Evolutionary conservation across 2,329 filamentous ascomycete species (phyloP), one percentile per base, ranked within the genome.

Genomic region (Penicillium oxalicum): DNA sequence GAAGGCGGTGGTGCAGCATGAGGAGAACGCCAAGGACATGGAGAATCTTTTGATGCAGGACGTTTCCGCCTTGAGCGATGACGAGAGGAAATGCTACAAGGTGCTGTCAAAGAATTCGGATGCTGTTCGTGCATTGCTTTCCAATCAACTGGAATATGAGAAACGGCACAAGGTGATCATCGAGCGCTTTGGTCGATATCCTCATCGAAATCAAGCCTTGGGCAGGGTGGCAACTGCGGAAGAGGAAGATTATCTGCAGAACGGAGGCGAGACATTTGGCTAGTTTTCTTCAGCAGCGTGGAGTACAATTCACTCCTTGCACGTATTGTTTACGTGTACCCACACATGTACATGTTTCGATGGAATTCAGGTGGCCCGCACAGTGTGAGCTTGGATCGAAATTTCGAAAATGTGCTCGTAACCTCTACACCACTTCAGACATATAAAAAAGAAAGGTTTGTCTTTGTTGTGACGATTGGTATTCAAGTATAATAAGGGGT

Each of bases 161-260:
- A 54, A 54, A 34, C 52, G 52, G 6, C 57, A 60, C 32, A 54
- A 54, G 45, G 58, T 55, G 18, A 60, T 60, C n/a, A 57, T 60
- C 46, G 57, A 56, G 42, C 49, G 9, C 26, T 62, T 62, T 48
- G 58, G 60, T 13, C 54, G 58, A 33, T 62, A 61, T 42, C 59
- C 60, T 9, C 59, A 62, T 49, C 54, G 59, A 8, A 62, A 62
- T 24, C 27, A 49, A 34, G 54, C 53, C 6, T n/a, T 62, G 25
- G 59, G 55, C 1, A 52, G 60, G 40, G 33, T 35, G 6, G 40
- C 58, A 11, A 61, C 57, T 1, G 36, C 45, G 2, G 59, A 61
- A 13, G 59, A 62, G 34, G 44, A 45, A 26, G 52, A 51, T 12
- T 62, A 61, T 43, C 29, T 62, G 36, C 40, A 55, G 26, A 57